Base-by-base conservation (phyloP, 1,139 yeast genomes). In the Geotrichum restrictum region DNA sequence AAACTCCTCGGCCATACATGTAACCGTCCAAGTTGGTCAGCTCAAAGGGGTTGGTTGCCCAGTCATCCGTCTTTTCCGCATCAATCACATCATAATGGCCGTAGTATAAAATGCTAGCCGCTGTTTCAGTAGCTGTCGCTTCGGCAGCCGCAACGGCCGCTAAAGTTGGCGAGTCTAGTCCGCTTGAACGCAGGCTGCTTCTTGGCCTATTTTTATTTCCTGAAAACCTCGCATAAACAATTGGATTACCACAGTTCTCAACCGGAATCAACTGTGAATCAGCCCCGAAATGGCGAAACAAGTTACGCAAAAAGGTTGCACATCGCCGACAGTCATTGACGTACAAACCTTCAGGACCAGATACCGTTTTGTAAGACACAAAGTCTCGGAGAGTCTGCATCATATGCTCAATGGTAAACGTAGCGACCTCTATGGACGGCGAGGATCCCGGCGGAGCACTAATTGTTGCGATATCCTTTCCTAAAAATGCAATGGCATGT, bases 31-130 rank as follows among this genome's bases (percentile, higher is more conserved):
- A 76, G 2, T 95, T 86, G 0, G 85, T 78, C 67, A 93, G 69
- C 29, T 70, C 69, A 67, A 85, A 93, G 0, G 98, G 98, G 59
- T 85, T 83, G 0, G 94, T 80, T 3, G 74, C 68, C 98, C 98
- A 93, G 22, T 58, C 58, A 16, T 75, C 77, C 2, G 73, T 70
- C 48, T 78, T 80, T 56, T 81, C 84, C 0, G 85, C 85, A 43
- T 78, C 77, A 36, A 93, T 91, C 24, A 93, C 97, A 69, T 93
- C 98, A 66, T 93, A 93, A 73, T 93, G 98, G 0, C 96, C 98
- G 67, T 93, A 93, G 83, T 95, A 93, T 49, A 91, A 67, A 2
- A 89, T 75, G 53, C 71, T 59, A 38, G 54, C 10, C 8, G 42
- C 22, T 4, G 34, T 34, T 27, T 43, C 14, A 5, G 47, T 18